Evolutionary conservation across 179 eudicot genomes (phyloP).

Genomic region (Beta corolliflora): DNA sequence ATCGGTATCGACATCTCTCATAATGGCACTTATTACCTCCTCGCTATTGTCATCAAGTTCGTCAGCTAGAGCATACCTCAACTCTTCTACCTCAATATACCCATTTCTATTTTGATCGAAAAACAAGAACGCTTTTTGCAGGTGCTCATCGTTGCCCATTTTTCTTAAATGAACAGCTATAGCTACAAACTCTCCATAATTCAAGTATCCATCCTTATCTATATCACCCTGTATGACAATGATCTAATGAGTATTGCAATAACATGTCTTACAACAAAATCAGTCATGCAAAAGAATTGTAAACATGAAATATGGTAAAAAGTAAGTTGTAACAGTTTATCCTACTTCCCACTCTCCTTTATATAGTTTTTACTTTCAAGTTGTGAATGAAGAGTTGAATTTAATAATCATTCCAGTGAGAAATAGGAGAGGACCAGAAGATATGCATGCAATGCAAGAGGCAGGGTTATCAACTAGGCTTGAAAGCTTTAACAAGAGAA

Average conservation of each 20-base stretch:
- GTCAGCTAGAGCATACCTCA: slow-evolving; percentile 64
- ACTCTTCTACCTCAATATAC: slow-evolving; percentile 75
- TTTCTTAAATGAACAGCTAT: slow-evolving; percentile 70
- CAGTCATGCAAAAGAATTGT: too few species aligned
- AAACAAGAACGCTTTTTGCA: slow-evolving; percentile 66
- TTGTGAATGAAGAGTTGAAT: too few species aligned
- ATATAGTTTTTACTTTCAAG: neutral
- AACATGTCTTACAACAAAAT: neutral
- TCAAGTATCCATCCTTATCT: slow-evolving; percentile 73
- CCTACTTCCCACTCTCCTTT: neutral
- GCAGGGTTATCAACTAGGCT: too few species aligned
- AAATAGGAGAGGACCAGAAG: too few species aligned
- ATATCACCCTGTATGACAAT: slow-evolving; percentile 64
- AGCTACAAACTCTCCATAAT: slow-evolving; percentile 74
- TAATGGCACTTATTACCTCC: slow-evolving; percentile 76
- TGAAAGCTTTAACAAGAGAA: too few species aligned
- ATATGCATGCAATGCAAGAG: too few species aligned
- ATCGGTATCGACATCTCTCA: slow-evolving; percentile 88
- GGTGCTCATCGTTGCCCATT: slow-evolving; percentile 76
- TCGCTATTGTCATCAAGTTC: slow-evolving; percentile 63
- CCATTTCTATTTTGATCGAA: slow-evolving; percentile 69
- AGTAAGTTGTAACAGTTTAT: neutral
- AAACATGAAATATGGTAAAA: neutral
- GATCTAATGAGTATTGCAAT: neutral
- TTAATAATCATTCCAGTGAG: too few species aligned